Percentiles rank a stretch among this genome's conserved stretches.
phyloP scores from a whole-genome alignment of 306 rosid species.

The Corylus americana region DNA sequence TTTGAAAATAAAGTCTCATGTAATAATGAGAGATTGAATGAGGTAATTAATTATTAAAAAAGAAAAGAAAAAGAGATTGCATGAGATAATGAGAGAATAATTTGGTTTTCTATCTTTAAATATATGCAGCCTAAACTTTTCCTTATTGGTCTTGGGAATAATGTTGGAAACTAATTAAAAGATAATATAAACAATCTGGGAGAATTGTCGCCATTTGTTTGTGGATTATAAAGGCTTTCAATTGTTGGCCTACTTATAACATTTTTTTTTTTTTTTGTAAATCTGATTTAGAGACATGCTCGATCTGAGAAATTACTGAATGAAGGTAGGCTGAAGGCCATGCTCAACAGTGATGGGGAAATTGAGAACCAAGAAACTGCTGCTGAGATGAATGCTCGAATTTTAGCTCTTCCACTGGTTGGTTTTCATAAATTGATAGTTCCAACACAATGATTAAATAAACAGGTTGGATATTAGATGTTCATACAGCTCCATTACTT shows the following conservation, averaged over 20 bases:
- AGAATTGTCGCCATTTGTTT: slow-evolving; percentile 5
- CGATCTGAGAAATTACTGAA: slow-evolving; percentile 71
- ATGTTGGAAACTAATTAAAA: no score
- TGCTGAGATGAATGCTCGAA: slow-evolving; percentile 43
- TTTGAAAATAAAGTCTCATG: no score
- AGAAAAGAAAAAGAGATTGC: no score
- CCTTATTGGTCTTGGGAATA: no score
- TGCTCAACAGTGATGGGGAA: slow-evolving; percentile 80
- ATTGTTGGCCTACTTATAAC: slow-evolving; percentile 14
- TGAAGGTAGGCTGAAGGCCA: slow-evolving; percentile 75
- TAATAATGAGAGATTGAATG: no score
- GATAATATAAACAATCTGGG: not conserved
- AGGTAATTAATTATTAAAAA: no score
- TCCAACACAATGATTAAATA: not conserved
- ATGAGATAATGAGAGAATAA: no score
- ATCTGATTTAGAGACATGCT: slow-evolving; percentile 65
- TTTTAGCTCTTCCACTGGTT: slow-evolving; percentile 51
- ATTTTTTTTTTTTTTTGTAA: not conserved
- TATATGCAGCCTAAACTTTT: no score
- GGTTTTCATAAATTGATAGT: slow-evolving; percentile 21
- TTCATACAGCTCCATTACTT: not conserved
- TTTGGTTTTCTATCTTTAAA: no score
- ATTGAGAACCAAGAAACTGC: slow-evolving; percentile 56
- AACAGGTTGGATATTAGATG: slow-evolving; percentile 6
- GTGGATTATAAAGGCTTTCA: slow-evolving; percentile 7